phyloP scores from a whole-genome alignment of 371 early-diverging fungal species.

The Haplosporangium sp. region DNA sequence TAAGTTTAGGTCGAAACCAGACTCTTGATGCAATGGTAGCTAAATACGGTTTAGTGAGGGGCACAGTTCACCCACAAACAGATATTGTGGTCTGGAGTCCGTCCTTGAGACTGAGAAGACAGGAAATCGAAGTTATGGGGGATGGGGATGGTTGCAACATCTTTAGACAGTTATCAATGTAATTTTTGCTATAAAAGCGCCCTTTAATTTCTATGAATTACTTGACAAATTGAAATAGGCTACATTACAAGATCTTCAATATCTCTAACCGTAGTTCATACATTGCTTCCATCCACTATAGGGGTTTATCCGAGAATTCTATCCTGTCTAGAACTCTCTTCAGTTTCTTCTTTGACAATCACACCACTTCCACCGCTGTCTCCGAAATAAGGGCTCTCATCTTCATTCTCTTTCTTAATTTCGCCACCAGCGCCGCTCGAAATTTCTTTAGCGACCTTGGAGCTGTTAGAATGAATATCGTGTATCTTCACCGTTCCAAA shows the following conservation, averaged over 20 bases:
- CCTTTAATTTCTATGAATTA: not conserved
- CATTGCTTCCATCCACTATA: conserved; percentile 11
- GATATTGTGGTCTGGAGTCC: conserved; percentile 5
- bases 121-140: conserved; percentile 9
- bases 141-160: not conserved
- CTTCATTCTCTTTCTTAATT: conserved; percentile 7
- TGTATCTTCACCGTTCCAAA: conserved; percentile 45
- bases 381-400: conserved; percentile 18
- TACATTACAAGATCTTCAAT: conserved; percentile 43
- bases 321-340: not conserved
- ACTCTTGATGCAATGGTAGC: not conserved
- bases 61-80: not conserved
- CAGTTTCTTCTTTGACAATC: conserved; percentile 16
- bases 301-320: not conserved
- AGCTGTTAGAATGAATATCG: conserved; percentile 2
- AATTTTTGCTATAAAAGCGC: not conserved
- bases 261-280: conserved; percentile 23
- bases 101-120: conserved; percentile 1
- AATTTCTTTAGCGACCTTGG: not conserved
- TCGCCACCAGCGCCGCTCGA: not conserved
- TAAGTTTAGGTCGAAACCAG: not conserved
- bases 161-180: conserved; percentile 3
- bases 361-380: not conserved
- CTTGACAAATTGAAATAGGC: not conserved
- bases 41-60: conserved; percentile 11